A percentile compares a stretch with the other conserved stretches of the same genome.
Conservation (phyloP, 352 stramenopile species). For the Globisporangium abappressorium region DNA sequence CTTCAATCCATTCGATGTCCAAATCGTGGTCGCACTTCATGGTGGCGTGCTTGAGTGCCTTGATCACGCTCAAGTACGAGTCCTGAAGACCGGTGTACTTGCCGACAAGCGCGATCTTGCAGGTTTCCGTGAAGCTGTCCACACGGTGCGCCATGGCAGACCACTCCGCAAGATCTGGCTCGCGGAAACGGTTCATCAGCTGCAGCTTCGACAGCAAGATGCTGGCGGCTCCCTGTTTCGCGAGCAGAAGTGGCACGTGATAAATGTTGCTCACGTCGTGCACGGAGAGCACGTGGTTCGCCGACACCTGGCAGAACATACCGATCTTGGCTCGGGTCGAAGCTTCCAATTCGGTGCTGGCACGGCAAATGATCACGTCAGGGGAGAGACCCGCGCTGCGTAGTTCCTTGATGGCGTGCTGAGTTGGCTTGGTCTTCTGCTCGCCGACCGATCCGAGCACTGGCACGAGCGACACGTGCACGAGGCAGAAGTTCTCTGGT, state of each 20-base stretch:
- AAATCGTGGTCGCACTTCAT: constrained; percentile 94
- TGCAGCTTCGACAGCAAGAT: constrained; percentile 93
- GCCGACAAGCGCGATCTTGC: constrained; percentile 97
- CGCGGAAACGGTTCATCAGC: constrained; percentile 84
- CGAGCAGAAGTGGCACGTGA: constrained; percentile 97
- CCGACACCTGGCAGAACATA: constrained; percentile 98
- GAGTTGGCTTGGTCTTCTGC: constrained; percentile 99
- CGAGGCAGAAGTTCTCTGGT: constrained; percentile 97
- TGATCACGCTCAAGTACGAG: constrained; percentile 99
- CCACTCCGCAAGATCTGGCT: constrained; percentile 81
- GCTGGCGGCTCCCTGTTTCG: constrained; percentile 94
- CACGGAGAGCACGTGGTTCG: constrained; percentile 95
- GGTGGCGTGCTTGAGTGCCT: constrained; percentile 93
- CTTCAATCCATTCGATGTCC: constrained; percentile 98
- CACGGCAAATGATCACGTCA: constrained; percentile 97
- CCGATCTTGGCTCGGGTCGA: constrained; percentile 96
- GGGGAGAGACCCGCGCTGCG: constrained; percentile 94
- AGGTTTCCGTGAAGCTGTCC: constrained; percentile 88
- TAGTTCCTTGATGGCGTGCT: constrained; percentile 99
- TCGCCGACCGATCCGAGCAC: constrained; percentile 98
- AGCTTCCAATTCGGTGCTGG: constrained; percentile 89
- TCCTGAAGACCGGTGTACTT: constrained; percentile 99
- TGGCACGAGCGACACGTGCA: constrained; percentile 98
- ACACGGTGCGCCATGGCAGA: constrained; percentile 92
- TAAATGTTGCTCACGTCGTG: constrained; percentile 99